phyloP scores from a whole-genome alignment of 768 basidiomycete genomes.

The Boletus insuetus region DNA sequence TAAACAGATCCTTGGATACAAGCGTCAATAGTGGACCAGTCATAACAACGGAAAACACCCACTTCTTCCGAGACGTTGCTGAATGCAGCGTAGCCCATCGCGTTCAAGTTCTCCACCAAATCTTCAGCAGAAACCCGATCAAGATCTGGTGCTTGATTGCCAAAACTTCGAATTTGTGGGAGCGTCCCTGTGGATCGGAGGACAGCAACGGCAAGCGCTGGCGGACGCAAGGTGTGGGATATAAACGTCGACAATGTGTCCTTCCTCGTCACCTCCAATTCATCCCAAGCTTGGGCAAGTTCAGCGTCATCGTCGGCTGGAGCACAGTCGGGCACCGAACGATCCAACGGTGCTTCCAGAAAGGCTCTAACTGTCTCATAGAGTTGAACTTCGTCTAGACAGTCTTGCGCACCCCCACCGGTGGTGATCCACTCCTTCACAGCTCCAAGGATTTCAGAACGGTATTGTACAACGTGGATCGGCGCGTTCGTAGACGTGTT shows the following conservation, averaged over 20 bases:
- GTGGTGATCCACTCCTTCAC: slow-evolving; percentile 69
- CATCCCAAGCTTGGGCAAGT: slow-evolving; percentile 47
- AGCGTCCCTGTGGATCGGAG: slow-evolving; percentile 16
- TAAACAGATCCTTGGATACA: slow-evolving; percentile 62
- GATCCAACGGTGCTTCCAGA: slow-evolving; percentile 53
- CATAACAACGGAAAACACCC: slow-evolving; percentile 11
- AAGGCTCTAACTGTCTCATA: slow-evolving; percentile 58
- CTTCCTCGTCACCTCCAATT: slow-evolving; percentile 42
- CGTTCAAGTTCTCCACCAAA: slow-evolving; percentile 75
- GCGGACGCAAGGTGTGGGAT: slow-evolving; percentile 61
- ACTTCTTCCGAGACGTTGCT: slow-evolving; percentile 80
- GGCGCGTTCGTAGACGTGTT: slow-evolving; percentile 41
- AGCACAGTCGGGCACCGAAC: slow-evolving; percentile 41
- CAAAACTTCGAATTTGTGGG: slow-evolving; percentile 24
- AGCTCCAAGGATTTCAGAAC: slow-evolving; percentile 62
- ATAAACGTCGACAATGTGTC: slow-evolving; percentile 46
- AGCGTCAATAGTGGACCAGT: slow-evolving; percentile 4
- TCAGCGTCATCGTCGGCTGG: slow-evolving; percentile 38
- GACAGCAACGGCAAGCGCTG: slow-evolving; percentile 29
- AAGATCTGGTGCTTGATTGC: slow-evolving; percentile 54
- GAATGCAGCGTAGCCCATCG: slow-evolving; percentile 72
- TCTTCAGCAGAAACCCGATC: slow-evolving; percentile 64
- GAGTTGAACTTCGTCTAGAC: slow-evolving; percentile 68
- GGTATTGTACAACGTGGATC: slow-evolving; percentile 46
- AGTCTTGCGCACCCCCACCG: slow-evolving; percentile 78